Percentiles rank a stretch among this genome's conserved stretches.
These are phyloP conservation scores for Euphorbia pulcherrima DNA, from an alignment of 345 rosid species.

Conservation along the genomic window DNA sequence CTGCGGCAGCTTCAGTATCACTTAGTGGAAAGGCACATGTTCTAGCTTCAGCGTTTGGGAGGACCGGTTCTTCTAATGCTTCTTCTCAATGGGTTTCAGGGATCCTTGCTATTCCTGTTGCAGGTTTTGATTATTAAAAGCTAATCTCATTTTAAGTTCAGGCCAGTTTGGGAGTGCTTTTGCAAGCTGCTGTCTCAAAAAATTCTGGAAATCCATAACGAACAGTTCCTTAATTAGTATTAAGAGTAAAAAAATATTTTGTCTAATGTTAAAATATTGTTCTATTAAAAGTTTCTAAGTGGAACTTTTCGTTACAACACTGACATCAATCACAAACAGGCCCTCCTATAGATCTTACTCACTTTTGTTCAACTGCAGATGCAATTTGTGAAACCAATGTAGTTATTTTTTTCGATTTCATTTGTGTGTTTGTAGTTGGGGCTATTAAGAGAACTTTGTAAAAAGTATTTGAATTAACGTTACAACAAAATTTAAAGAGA, in stretches of 20 bases:
- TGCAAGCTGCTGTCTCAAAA: too few species aligned
- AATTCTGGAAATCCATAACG: too few species aligned
- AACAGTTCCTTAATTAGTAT: too few species aligned
- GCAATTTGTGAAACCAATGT: not conserved
- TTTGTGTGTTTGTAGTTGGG: not conserved
- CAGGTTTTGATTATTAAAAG: conserved; percentile 46
- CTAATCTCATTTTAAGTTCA: not conserved
- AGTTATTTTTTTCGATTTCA: not conserved
- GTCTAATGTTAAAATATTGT: too few species aligned
- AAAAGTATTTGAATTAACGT: not conserved
- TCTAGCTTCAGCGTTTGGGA: conserved; percentile 45
- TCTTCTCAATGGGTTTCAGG: conserved; percentile 75
- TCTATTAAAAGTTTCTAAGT: too few species aligned
- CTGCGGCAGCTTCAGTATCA: conserved; percentile 65
- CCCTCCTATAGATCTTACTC: not conserved
- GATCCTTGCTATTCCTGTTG: conserved; percentile 72
- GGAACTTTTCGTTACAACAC: too few species aligned
- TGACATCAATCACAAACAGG: too few species aligned
- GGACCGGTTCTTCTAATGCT: conserved; percentile 44
- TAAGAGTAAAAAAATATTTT: too few species aligned
- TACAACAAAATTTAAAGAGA: not conserved
- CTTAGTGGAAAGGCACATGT: conserved; percentile 47
- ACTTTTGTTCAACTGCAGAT: not conserved
- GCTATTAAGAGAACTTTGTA: not conserved
- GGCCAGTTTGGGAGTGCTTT: too few species aligned